phyloP scores from a whole-genome alignment of 108 stramenopile genomes.

The Nannochloropsis salina region DNA sequence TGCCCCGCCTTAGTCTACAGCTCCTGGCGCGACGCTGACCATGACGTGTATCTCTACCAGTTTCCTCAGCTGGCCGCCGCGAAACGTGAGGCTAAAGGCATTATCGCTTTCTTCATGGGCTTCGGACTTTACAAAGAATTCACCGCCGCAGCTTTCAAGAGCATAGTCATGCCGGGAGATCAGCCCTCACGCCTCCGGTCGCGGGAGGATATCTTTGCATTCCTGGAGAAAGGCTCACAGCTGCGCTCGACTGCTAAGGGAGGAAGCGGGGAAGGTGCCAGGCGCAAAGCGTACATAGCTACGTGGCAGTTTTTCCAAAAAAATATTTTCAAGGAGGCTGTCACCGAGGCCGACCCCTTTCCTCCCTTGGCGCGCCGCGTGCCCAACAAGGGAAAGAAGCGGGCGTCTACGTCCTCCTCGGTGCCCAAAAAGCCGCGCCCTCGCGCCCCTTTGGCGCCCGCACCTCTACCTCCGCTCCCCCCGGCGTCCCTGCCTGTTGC shows the following conservation, averaged over 20 bases:
- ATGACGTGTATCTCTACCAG: neutral
- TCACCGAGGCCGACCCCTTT: neutral
- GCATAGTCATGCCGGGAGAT: neutral
- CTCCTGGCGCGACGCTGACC: conserved; percentile 2
- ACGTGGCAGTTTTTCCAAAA: neutral
- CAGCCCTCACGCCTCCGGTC: neutral
- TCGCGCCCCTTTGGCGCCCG: neutral
- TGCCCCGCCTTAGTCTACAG: conserved; percentile 5
- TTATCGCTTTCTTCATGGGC: neutral
- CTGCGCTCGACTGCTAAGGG: neutral
- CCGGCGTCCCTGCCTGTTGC: neutral
- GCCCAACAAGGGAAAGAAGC: neutral
- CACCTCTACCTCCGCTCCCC: neutral
- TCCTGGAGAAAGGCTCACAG: conserved; percentile 14
- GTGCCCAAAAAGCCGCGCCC: neutral
- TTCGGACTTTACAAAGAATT: conserved; percentile 5
- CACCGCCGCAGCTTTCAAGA: neutral
- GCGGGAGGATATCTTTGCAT: neutral
- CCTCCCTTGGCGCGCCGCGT: conserved; percentile 9
- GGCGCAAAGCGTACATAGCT: neutral
- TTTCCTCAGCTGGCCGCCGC: neutral
- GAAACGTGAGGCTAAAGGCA: neutral
- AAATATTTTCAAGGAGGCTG: neutral
- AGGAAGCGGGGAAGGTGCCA: neutral
- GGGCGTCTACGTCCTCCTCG: neutral